A percentile compares a stretch with the other conserved stretches of the same genome.
Evolutionary conservation across 345 rosid genomes (phyloP).

Genomic region (Hibiscus mutabilis): DNA sequence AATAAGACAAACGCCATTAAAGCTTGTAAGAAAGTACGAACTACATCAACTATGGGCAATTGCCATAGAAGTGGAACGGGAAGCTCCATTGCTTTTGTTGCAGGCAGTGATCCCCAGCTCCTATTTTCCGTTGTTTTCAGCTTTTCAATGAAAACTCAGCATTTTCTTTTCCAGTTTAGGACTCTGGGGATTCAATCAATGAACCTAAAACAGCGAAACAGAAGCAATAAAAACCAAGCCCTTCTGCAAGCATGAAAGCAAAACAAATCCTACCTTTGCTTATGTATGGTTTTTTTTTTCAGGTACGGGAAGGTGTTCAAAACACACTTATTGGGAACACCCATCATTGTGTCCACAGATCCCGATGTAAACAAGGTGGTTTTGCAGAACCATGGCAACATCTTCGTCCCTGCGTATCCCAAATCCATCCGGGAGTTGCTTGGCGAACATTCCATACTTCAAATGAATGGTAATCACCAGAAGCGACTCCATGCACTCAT

Average conservation of each 20-base stretch:
- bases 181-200: not conserved
- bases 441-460: constrained; percentile 73
- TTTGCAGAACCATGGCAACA: constrained; percentile 73
- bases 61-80: not conserved
- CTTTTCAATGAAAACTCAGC: no score
- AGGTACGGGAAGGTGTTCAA: constrained; percentile 88
- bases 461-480: constrained; percentile 66
- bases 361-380: constrained; percentile 85
- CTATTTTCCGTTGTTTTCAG: not conserved
- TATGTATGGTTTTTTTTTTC: not conserved
- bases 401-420: constrained; percentile 83
- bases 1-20: not conserved
- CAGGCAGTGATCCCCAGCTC: not conserved
- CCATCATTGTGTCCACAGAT: constrained; percentile 86
- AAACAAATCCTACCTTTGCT: not conserved
- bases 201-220: not conserved
- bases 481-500: constrained; percentile 68
- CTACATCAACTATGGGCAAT: not conserved
- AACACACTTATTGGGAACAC: constrained; percentile 84
- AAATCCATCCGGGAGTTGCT: constrained; percentile 63
- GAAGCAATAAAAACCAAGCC: not conserved
- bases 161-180: no score
- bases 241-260: no score
- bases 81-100: constrained; percentile 2
- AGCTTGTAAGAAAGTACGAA: not conserved